Percentiles rank a stretch among this genome's conserved stretches.
Conservation (phyloP, 768 basidiomycete genomes). For the Boletus subparvulus region DNA sequence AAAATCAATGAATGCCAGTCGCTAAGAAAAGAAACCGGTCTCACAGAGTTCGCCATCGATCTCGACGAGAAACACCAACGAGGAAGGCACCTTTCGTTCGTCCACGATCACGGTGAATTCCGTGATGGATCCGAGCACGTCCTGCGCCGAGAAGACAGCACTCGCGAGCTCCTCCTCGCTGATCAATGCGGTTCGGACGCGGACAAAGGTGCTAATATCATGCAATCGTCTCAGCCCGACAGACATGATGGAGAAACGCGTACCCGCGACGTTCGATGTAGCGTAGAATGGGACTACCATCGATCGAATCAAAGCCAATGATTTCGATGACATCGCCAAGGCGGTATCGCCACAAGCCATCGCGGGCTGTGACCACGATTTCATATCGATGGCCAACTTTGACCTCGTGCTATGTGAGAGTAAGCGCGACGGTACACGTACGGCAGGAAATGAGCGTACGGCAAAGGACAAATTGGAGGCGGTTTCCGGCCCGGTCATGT, state of each 20-base stretch:
- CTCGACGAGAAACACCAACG: constrained; percentile 13
- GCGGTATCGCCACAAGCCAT: constrained; percentile 27
- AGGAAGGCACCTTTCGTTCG: not conserved
- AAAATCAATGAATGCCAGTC: not conserved
- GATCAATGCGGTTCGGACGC: not conserved
- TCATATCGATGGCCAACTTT: constrained; percentile 18
- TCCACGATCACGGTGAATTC: constrained; percentile 24
- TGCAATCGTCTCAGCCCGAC: not conserved
- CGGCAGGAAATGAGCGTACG: not conserved
- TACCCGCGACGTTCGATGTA: constrained; percentile 23
- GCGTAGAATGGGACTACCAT: constrained; percentile 21
- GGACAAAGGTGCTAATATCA: constrained; percentile 4
- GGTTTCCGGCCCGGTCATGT: constrained; percentile 10
- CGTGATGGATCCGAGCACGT: constrained; percentile 7
- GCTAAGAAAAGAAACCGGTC: not conserved
- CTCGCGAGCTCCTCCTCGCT: constrained; percentile 14
- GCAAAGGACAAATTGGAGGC: constrained; percentile 13
- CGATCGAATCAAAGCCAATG: constrained; percentile 15
- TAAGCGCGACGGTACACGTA: not conserved
- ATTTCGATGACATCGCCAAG: constrained; percentile 23
- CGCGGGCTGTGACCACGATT: constrained; percentile 17
- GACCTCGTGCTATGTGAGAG: constrained; percentile 12
- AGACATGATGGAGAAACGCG: not conserved
- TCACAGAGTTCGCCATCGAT: constrained; percentile 8
- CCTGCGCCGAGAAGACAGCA: constrained; percentile 14